Evolutionary conservation across 495 filamentous ascomycete species (phyloP).

Genomic region (Sabuloglossum arenarium): DNA sequence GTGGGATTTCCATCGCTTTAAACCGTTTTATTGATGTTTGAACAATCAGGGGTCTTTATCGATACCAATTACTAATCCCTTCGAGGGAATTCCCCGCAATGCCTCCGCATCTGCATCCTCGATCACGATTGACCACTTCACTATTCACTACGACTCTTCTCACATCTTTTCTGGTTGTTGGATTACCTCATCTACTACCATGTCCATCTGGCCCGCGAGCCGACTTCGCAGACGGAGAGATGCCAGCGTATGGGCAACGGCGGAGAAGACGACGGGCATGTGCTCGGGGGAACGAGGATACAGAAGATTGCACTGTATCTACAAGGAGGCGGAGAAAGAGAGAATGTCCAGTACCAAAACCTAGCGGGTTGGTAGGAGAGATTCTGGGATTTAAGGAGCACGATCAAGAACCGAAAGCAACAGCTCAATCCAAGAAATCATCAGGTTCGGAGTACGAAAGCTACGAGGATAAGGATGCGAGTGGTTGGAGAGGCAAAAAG

Average conservation of each 20-base stretch:
- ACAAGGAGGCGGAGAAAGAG: neutral
- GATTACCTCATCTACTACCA: conserved; percentile 75
- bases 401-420: neutral
- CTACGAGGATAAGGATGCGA: neutral
- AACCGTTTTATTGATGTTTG: neutral
- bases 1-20: neutral
- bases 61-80: neutral
- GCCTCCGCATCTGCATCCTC: conserved; percentile 83
- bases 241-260: conserved; percentile 21
- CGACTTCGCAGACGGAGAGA: conserved; percentile 48
- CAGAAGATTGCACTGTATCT: neutral
- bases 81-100: conserved; percentile 24
- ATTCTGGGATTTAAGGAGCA: neutral
- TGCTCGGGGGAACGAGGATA: neutral
- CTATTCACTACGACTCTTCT: conserved; percentile 89
- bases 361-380: conserved; percentile 4
- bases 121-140: conserved; percentile 72
- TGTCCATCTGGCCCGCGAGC: conserved; percentile 62
- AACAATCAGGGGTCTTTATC: neutral
- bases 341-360: conserved; percentile 9
- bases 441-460: neutral
- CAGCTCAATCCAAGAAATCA: neutral
- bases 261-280: conserved; percentile 5
- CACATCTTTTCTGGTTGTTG: conserved; percentile 81
- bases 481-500: neutral